Evolutionary conservation across 345 rosid genomes (phyloP), one percentile per base, ranked within the genome.

Genomic region (Citrus medica): DNA sequence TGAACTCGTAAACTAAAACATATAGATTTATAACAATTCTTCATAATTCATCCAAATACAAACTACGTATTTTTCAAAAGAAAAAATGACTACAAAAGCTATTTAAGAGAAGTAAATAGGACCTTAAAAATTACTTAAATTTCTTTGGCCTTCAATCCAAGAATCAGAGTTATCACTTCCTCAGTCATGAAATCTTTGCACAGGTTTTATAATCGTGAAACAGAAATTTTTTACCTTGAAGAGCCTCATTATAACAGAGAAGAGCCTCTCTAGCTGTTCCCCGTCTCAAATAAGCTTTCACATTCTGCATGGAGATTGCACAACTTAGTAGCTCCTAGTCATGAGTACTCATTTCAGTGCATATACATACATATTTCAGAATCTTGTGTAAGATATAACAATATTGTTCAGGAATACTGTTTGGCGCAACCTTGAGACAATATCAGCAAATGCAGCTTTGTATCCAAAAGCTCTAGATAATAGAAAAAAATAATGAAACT

Each of bases 231-330:
- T 80, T 81, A 92, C 98, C 99, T 87, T 89, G 89, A 78, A 86
- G 86, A 79, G 99, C 93, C 80, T 92, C 97, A 81, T 95, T 89
- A 79, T 95, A 85, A 76, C 82, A 78, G 42, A 84, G 78, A 75
- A 95, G 98, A 7, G 97, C 87, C 86, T 93, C 99, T 76, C 95
- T 90, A 66, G 98, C 97, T 3, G 98, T 88, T 82, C 98, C 99
- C 40, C 97, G 94, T 81, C 99, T 92, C 82, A 95, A 73, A 84
- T 93, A 93, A 4, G 98, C 98, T 87, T 93, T 95, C 67, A 95
- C 98, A 86, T 91, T 95, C 98, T 95, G 90, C 85, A 78, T 5
- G 33, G 14, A 73, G 51, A 70, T 30, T 35, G 62, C 33, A 63
- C 21, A 83, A 38, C 35, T 42, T 69, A 32, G 48, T 56, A n/a